Evolutionary conservation across 352 stramenopile genomes (phyloP), one percentile per base, ranked within the genome.

Genomic region (Globisporangium middletonii): DNA sequence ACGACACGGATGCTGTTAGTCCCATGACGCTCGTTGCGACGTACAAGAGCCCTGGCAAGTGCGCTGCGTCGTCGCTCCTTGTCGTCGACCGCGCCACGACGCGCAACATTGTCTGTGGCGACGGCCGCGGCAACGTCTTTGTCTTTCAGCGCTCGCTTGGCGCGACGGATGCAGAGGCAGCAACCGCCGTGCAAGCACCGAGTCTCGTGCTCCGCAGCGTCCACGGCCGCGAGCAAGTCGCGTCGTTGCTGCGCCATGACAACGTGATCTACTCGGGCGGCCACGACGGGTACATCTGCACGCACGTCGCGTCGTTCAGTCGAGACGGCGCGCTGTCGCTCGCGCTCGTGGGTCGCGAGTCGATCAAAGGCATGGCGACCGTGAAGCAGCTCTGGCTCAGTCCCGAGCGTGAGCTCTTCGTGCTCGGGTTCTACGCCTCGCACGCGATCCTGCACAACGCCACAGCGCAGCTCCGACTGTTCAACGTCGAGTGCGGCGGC

Each of bases 211-310:
- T 89, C 6, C 81, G 75, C 54, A 64, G 71, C 35, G 64, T 79
- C 23, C 81, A 94, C 50, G 79, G 79, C 8, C 81, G 83, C 48
- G 77, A 89, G 44, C 68, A 89, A 53, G 79, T 94, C 46, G 67
- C 86, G 30, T 77, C 76, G 23, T 50, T 94, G 28, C 23, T 89
- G 37, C 61, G 78, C 23, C 63, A 64, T 50, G 47, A 73, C 47
- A 27, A 62, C n/a, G 37, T 80, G 26, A 44, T 92, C 55, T 64
- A 87, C 51, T 90, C 83, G 11, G 79, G 82, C 28, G 84, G 86
- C 19, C 83, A 94, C 59, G 86, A 95, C 46, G 86, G 86, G 8
- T 89, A 88, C 60, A 87, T 95, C 59, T 89, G 76, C 60, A 78
- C 70, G 13, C 85, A 77, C 59, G 50, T 66, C 2, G 26, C 85